Percentiles rank a stretch among this genome's conserved stretches.
Conservation (phyloP, 2,329 filamentous ascomycete genomes). For the Aspergillus ustus region DNA sequence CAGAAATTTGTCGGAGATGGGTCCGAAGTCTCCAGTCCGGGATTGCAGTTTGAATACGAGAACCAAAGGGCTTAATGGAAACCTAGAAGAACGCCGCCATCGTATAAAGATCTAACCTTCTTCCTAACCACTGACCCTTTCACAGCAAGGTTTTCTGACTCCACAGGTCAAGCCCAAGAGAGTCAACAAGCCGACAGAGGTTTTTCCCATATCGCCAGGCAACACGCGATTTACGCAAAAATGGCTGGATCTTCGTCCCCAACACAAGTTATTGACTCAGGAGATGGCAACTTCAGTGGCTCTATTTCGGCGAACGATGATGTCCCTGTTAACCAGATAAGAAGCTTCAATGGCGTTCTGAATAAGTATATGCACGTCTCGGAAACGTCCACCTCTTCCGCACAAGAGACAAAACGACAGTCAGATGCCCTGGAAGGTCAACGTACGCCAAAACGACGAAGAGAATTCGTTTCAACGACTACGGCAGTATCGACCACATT, state of each 20-base stretch:
- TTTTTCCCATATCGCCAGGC: not conserved
- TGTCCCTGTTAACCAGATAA: slow-evolving; percentile 38
- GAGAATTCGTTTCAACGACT: not conserved
- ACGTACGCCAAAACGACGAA: slow-evolving; percentile 23
- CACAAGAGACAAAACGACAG: slow-evolving; percentile 6
- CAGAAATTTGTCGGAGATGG: not conserved
- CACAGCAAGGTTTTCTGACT: not conserved
- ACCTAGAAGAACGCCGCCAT: not conserved
- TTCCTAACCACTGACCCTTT: not conserved
- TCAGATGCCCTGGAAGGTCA: not conserved
- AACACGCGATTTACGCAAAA: not conserved
- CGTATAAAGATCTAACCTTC: not conserved
- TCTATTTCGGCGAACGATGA: slow-evolving; percentile 20
- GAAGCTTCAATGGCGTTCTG: slow-evolving; percentile 43
- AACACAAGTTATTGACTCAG: slow-evolving; percentile 1
- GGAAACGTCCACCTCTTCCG: slow-evolving; percentile 7
- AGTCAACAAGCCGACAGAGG: not conserved
- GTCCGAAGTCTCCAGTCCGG: not conserved
- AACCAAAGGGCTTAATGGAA: not conserved
- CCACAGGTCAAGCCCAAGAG: not conserved
- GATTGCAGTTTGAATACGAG: not conserved
- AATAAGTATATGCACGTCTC: slow-evolving; percentile 38
- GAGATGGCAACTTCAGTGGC: not conserved
- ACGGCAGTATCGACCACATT: slow-evolving; percentile 11
- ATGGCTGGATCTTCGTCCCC: slow-evolving; percentile 1